Evolutionary conservation across 306 rosid species (phyloP).

Genomic region (Gleditsia sinensis): DNA sequence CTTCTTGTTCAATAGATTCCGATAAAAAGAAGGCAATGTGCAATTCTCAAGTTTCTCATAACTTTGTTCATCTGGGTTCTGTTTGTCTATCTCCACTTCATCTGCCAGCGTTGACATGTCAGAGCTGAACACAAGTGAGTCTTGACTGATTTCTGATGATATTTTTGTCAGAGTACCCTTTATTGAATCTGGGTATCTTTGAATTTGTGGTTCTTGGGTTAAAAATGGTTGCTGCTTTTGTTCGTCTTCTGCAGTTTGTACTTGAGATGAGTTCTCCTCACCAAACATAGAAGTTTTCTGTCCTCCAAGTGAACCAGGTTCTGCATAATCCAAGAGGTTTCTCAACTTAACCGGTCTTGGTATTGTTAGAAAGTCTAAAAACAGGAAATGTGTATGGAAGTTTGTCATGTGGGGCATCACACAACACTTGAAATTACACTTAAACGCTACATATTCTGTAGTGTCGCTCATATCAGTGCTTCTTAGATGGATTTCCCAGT

Average conservation of each 20-base stretch:
- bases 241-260: too few species aligned
- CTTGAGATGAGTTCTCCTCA: too few species aligned
- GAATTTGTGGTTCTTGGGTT: slow-evolving; percentile 30
- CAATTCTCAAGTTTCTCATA: slow-evolving; percentile 30
- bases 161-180: slow-evolving; percentile 35
- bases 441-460: too few species aligned
- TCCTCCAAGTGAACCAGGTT: slow-evolving; percentile 32
- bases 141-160: slow-evolving; percentile 59
- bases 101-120: slow-evolving; percentile 58
- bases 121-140: slow-evolving; percentile 51
- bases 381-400: too few species aligned
- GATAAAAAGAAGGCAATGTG: slow-evolving; percentile 45
- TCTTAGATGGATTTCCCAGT: not conserved
- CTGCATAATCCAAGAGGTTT: slow-evolving; percentile 34
- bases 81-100: slow-evolving; percentile 41
- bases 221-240: slow-evolving; percentile 21
- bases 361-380: not conserved
- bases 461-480: too few species aligned
- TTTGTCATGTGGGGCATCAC: too few species aligned
- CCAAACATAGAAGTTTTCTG: too few species aligned
- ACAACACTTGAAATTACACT: slow-evolving; percentile 16
- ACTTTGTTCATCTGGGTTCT: slow-evolving; percentile 24
- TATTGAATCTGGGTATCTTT: slow-evolving; percentile 26
- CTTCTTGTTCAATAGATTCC: slow-evolving; percentile 40
- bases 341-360: too few species aligned